phyloP scores from a whole-genome alignment of 345 rosid species.

The Gossypium thurberi region DNA sequence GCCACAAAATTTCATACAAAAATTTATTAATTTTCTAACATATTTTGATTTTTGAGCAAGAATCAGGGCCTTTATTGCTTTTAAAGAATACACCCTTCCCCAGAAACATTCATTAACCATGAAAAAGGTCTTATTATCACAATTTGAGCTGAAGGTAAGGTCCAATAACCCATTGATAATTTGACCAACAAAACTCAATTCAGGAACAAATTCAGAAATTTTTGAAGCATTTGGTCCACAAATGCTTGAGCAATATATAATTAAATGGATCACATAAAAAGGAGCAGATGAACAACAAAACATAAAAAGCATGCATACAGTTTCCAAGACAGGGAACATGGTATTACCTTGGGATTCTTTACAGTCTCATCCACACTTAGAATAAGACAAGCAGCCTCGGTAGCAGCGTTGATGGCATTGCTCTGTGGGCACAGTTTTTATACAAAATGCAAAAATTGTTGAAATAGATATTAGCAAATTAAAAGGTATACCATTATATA shows the following conservation, averaged over 20 bases:
- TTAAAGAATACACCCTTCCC: neutral
- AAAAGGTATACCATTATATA: neutral
- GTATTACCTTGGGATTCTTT: constrained; percentile 87
- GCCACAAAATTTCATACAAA: neutral
- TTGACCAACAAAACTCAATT: neutral
- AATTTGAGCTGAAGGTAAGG: too few species aligned
- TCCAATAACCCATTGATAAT: too few species aligned
- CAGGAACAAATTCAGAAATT: neutral
- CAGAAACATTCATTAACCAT: neutral
- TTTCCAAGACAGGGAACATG: neutral
- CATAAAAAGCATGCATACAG: neutral
- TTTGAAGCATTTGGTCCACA: neutral
- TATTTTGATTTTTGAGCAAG: too few species aligned
- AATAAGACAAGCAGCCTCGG: constrained; percentile 96
- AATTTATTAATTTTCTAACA: neutral
- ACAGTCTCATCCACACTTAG: constrained; percentile 96
- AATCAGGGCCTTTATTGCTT: neutral
- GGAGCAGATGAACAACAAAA: neutral
- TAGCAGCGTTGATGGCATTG: constrained; percentile 94
- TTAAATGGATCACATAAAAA: neutral
- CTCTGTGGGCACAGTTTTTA: constrained; percentile 39
- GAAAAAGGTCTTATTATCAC: neutral
- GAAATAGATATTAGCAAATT: neutral
- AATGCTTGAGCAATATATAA: neutral
- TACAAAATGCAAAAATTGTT: neutral